Conservation (phyloP, 2,329 filamentous ascomycete genomes). For the Fusarium aywerte region DNA sequence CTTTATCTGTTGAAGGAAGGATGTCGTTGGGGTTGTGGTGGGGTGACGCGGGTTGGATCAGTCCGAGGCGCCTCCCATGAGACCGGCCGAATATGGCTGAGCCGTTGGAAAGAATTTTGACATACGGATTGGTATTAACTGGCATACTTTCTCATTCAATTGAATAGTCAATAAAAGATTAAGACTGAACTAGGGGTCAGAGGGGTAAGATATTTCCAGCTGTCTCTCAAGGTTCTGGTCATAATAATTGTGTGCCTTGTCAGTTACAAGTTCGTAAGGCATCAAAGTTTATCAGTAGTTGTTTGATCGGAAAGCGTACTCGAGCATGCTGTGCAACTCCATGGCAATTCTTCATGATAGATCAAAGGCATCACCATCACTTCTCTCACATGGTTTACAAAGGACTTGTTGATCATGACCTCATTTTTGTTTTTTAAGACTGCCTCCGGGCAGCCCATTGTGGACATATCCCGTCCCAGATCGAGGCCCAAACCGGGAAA, state of each 20-base stretch:
- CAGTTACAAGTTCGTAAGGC: slow-evolving; percentile 2
- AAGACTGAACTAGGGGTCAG: not conserved
- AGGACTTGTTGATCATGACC: slow-evolving; percentile 51
- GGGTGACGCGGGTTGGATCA: slow-evolving; percentile 34
- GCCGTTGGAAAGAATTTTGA: slow-evolving; percentile 7
- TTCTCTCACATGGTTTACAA: slow-evolving; percentile 1
- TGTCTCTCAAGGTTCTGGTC: slow-evolving; percentile 5
- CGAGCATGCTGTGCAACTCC: not conserved
- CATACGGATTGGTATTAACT: not conserved
- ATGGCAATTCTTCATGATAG: not conserved
- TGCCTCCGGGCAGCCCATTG: slow-evolving; percentile 49
- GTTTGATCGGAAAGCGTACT: not conserved
- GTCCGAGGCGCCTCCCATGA: slow-evolving; percentile 20
- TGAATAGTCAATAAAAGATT: not conserved
- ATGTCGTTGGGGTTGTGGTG: slow-evolving; percentile 38
- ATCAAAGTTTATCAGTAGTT: not conserved
- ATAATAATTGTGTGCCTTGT: not conserved
- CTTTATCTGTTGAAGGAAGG: slow-evolving; percentile 18
- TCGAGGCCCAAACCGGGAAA: slow-evolving; percentile 53
- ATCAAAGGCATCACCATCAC: not conserved
- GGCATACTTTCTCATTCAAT: not conserved
- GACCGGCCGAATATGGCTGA: slow-evolving; percentile 21
- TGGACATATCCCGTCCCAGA: slow-evolving; percentile 51
- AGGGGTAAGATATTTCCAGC: not conserved
- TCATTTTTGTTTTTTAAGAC: slow-evolving; percentile 52